Conservation (phyloP, 305 asterid genomes). For the Fraxinus floribunda region DNA sequence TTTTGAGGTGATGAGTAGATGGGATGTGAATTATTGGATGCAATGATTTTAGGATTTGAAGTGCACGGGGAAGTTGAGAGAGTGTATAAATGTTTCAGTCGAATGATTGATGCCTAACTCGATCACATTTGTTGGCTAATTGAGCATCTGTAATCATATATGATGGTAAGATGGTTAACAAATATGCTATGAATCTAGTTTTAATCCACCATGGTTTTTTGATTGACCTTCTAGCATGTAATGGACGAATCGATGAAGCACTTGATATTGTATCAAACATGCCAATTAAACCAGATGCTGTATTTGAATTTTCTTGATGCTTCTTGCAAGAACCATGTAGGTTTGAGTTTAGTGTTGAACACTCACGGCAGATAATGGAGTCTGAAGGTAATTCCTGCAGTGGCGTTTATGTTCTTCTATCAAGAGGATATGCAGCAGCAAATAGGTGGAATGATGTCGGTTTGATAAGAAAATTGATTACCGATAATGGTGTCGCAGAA, state of each 20-base stretch:
- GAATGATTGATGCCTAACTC: conserved; percentile 64
- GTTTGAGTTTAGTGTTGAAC: conserved; percentile 51
- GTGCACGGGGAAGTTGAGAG: conserved; percentile 67
- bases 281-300: conserved; percentile 72
- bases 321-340: conserved; percentile 46
- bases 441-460: conserved; percentile 75
- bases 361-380: conserved; percentile 48
- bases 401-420: conserved; percentile 70
- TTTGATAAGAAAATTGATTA: conserved; percentile 58
- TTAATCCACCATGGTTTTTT: conserved; percentile 82
- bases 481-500: conserved; percentile 56
- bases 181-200: conserved; percentile 53
- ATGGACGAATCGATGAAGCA: conserved; percentile 57
- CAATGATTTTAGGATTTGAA: conserved; percentile 60
- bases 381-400: conserved; percentile 32
- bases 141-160: conserved; percentile 68
- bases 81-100: conserved; percentile 40
- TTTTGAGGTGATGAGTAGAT: conserved; percentile 49
- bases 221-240: conserved; percentile 66
- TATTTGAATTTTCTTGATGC: conserved; percentile 79
- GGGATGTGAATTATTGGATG: conserved; percentile 71
- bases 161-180: conserved; percentile 34
- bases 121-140: conserved; percentile 63
- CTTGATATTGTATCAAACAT: conserved; percentile 54
- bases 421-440: conserved; percentile 64